A percentile compares a stretch with the other conserved stretches of the same genome.
Conservation (phyloP, 179 eudicot species). For the Heliamphora pulchella region DNA sequence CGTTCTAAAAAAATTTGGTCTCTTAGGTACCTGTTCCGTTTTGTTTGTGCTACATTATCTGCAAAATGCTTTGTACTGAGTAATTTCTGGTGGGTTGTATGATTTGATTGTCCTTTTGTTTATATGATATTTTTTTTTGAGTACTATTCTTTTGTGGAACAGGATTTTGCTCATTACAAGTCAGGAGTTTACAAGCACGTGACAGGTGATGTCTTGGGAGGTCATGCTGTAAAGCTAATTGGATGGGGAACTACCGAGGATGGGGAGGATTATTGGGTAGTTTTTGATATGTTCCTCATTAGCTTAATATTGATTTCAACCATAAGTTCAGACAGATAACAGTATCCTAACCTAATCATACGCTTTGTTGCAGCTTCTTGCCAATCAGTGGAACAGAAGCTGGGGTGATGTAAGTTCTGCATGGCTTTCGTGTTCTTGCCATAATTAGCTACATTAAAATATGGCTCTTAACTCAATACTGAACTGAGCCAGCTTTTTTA, state of each 20-base stretch:
- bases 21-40: not conserved
- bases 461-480: not conserved
- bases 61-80: slow-evolving; percentile 6
- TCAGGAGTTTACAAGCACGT: slow-evolving; percentile 88
- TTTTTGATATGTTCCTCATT: slow-evolving; percentile 12
- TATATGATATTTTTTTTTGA: slow-evolving; percentile 4
- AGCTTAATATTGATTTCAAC: not conserved
- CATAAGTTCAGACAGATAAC: not conserved
- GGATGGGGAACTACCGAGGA: slow-evolving; percentile 92
- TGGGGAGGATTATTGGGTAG: slow-evolving; percentile 93
- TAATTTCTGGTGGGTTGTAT: not conserved
- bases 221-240: slow-evolving; percentile 94
- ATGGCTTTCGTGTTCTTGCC: not conserved
- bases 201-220: slow-evolving; percentile 67
- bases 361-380: slow-evolving; percentile 58
- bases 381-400: slow-evolving; percentile 87
- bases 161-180: slow-evolving; percentile 98
- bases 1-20: not conserved
- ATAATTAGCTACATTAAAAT: not conserved
- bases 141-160: slow-evolving; percentile 13
- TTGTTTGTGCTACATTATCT: not conserved
- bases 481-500: not conserved
- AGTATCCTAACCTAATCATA: slow-evolving; percentile 11
- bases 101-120: not conserved
- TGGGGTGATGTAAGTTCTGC: slow-evolving; percentile 86